Conservation (phyloP, 2,329 filamentous ascomycete species). For the Achaetomium macrosporum region DNA sequence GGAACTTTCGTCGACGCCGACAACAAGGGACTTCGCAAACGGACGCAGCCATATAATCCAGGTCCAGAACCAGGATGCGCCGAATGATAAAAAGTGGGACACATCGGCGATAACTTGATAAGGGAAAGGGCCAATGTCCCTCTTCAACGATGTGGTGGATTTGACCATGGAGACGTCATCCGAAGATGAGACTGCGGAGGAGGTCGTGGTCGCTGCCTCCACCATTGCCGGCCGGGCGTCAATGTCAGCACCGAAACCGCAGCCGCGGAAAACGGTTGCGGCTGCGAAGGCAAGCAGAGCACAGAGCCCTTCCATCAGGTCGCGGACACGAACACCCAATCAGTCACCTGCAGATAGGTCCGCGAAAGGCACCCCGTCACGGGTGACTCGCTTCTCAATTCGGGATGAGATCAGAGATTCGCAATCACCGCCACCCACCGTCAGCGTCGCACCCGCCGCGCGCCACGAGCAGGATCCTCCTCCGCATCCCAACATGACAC, state of each 20-base stretch:
- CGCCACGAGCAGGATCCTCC: slow-evolving; percentile 11
- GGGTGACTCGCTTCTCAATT: slow-evolving; percentile 1
- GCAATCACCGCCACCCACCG: slow-evolving; percentile 14
- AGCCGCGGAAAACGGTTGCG: not conserved
- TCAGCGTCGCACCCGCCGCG: not conserved
- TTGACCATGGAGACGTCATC: slow-evolving; percentile 16
- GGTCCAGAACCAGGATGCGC: not conserved
- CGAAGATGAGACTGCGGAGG: slow-evolving; percentile 8
- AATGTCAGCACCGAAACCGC: not conserved
- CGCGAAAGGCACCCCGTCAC: slow-evolving; percentile 13
- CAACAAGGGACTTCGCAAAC: not conserved
- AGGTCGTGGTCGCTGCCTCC: slow-evolving; percentile 6
- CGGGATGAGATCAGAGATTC: slow-evolving; percentile 15
- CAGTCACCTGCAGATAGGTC: slow-evolving; percentile 3
- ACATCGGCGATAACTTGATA: not conserved
- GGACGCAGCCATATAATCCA: not conserved
- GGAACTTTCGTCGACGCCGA: not conserved
- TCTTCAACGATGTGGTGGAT: slow-evolving; percentile 7
- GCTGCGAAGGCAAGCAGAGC: not conserved
- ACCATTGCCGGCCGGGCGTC: not conserved
- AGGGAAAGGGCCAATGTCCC: slow-evolving; percentile 4
- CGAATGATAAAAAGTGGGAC: not conserved
- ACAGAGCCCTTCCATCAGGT: slow-evolving; percentile 2
- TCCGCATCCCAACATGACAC: slow-evolving; percentile 7
- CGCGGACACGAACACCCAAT: slow-evolving; percentile 6